Conservation (phyloP, 1,284 basidiomycete species). For the Marasmius oreades region DNA sequence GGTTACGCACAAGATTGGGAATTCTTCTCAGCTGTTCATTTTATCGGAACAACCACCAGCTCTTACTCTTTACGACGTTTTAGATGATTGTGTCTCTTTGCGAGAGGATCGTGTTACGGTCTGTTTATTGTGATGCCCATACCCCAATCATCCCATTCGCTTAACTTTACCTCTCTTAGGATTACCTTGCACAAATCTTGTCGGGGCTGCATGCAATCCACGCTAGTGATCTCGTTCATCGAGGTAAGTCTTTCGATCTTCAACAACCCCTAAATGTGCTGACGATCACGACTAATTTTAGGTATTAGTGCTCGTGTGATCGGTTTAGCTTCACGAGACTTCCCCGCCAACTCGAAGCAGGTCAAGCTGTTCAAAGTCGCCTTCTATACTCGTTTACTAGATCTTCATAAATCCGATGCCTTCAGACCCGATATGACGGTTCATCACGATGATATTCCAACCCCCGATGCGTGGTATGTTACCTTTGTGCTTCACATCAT, state of each 20-base stretch:
- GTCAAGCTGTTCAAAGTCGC: constrained; percentile 65
- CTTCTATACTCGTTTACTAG: constrained; percentile 61
- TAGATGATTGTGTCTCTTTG: constrained; percentile 64
- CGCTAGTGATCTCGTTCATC: constrained; percentile 58
- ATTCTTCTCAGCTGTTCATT: constrained; percentile 53
- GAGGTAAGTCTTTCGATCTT: constrained; percentile 35
- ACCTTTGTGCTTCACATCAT: not conserved
- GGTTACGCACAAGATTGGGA: constrained; percentile 42
- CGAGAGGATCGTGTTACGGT: constrained; percentile 67
- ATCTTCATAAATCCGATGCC: constrained; percentile 71
- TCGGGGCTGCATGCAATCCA: constrained; percentile 65
- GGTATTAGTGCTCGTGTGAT: constrained; percentile 57
- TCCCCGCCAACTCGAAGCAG: constrained; percentile 47
- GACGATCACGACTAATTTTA: constrained; percentile 16
- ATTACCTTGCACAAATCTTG: constrained; percentile 68
- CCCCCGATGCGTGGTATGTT: constrained; percentile 63
- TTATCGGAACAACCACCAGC: constrained; percentile 63
- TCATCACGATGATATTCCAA: constrained; percentile 36
- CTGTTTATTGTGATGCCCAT: constrained; percentile 15
- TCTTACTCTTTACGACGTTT: constrained; percentile 60
- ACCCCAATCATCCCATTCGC: not conserved
- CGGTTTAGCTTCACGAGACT: constrained; percentile 50
- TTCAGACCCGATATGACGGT: constrained; percentile 44
- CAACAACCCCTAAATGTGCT: not conserved
- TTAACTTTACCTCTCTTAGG: constrained; percentile 34